Conservation (phyloP, 345 rosid species). For the Eucalyptus regnans region DNA sequence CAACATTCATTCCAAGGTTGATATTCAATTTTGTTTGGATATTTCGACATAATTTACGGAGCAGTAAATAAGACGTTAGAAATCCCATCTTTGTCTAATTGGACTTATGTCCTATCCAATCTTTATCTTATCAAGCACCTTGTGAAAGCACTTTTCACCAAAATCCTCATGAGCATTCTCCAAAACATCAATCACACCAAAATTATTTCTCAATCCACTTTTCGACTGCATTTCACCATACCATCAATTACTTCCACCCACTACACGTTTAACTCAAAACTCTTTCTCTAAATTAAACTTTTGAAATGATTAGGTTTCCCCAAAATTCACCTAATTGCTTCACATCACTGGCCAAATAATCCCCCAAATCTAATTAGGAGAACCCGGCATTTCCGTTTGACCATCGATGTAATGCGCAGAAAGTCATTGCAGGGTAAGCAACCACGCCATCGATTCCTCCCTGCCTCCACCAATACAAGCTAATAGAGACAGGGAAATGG, state of each 20-base stretch:
- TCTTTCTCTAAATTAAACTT: background rate
- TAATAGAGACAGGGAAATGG: background rate
- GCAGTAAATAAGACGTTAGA: background rate
- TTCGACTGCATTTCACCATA: background rate
- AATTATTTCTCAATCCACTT: background rate
- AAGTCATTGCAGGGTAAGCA: background rate
- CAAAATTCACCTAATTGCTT: background rate
- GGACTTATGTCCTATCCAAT: rapidly evolving
- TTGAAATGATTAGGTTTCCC: background rate
- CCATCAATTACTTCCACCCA: background rate
- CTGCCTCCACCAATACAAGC: background rate
- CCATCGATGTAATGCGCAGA: background rate
- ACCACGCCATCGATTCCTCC: background rate
- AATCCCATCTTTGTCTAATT: background rate
- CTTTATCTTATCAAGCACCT: background rate
- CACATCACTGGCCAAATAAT: background rate
- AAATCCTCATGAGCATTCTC: background rate
- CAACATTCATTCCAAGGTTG: background rate
- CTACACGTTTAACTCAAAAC: background rate
- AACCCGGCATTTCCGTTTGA: background rate
- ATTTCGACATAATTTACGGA: background rate
- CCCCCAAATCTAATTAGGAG: background rate
- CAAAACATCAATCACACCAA: background rate
- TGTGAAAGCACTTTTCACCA: background rate
- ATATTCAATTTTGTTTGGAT: background rate